phyloP scores from a whole-genome alignment of 495 filamentous ascomycete species.

The Cetradonia linearis region DNA sequence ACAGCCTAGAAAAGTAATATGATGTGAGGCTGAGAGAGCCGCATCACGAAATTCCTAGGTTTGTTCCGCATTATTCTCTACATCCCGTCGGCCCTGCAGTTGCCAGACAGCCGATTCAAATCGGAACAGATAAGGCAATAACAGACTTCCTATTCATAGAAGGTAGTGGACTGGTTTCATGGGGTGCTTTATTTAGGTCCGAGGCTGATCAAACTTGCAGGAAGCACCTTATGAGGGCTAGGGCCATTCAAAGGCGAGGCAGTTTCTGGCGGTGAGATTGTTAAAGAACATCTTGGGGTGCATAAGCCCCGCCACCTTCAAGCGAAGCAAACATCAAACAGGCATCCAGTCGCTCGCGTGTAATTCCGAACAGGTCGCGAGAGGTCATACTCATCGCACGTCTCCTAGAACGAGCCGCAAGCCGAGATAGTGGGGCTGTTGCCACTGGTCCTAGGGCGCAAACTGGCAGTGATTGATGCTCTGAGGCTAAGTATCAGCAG shows the following conservation, averaged over 20 bases:
- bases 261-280: not conserved
- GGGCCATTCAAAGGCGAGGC: not conserved
- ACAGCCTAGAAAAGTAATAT: constrained; percentile 7
- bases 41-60: not conserved
- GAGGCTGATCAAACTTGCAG: not conserved
- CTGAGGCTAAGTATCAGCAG: not conserved
- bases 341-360: not conserved
- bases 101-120: not conserved
- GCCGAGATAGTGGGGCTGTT: not conserved
- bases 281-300: constrained; percentile 3
- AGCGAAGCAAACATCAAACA: constrained; percentile 1
- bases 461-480: not conserved
- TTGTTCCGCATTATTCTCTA: not conserved
- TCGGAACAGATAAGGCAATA: not conserved
- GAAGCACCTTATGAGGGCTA: not conserved
- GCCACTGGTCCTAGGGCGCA: not conserved
- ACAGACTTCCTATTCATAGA: not conserved
- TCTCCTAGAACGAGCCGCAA: not conserved
- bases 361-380: not conserved
- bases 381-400: not conserved
- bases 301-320: not conserved
- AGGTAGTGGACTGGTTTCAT: not conserved
- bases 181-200: not conserved
- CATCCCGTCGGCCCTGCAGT: not conserved
- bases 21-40: constrained; percentile 9